Conservation (phyloP, 2,329 filamentous ascomycete species). For the Fusarium sp. region DNA sequence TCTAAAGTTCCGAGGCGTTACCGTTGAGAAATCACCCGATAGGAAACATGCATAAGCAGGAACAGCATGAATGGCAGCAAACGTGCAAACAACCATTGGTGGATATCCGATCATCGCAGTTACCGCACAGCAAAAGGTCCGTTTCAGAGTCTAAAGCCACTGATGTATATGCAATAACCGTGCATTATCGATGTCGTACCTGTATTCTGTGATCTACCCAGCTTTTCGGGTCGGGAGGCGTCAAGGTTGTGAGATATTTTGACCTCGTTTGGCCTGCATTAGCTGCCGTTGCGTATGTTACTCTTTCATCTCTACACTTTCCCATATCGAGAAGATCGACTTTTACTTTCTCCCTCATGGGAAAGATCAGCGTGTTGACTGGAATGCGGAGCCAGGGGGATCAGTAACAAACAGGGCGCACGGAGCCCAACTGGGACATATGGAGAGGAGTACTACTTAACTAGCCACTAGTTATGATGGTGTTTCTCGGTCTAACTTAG, state of each 20-base stretch:
- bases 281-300: neutral
- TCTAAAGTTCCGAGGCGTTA: neutral
- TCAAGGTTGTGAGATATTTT: constrained; percentile 1
- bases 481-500: neutral
- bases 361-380: neutral
- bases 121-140: neutral
- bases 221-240: constrained; percentile 9
- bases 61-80: neutral
- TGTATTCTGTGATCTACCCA: neutral
- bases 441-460: neutral
- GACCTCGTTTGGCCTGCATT: constrained; percentile 2
- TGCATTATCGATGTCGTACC: neutral
- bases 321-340: neutral
- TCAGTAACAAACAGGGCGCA: neutral
- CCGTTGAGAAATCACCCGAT: neutral
- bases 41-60: neutral
- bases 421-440: neutral
- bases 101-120: neutral
- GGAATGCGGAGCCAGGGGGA: constrained; percentile 27
- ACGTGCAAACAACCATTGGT: neutral
- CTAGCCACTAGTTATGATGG: neutral
- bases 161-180: neutral
- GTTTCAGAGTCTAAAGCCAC: constrained; percentile 22
- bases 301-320: neutral
- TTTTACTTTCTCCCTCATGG: neutral